Evolutionary conservation across 768 basidiomycete genomes (phyloP), one percentile per base, ranked within the genome.

Genomic region (Mycena olivaceomarginata): DNA sequence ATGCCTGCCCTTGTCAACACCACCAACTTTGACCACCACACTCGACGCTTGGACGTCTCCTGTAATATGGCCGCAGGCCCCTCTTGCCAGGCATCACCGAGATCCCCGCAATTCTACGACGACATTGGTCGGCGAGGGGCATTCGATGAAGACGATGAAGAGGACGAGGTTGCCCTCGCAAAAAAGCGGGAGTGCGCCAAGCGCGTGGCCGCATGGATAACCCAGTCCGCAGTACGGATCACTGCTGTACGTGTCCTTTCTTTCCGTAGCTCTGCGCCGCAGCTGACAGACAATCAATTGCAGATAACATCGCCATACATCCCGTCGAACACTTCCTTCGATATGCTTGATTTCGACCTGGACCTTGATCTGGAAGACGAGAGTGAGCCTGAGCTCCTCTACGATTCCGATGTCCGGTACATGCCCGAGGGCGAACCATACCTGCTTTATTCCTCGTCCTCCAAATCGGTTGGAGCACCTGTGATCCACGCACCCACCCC

Each of bases 141-240:
- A 2, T 70, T 45, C 39, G 76, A 73, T 12, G 78, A 74, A 7
- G 72, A 74, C 16, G 70, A 64, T 4, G 71, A 72, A 46, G 57
- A 74, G 48, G 48, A 51, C 43, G 77, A 78, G 46, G 25, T 43
- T 10, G 60, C 62, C 40, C 70, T 72, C 48, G 78, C 75, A 15
- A 77, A 77, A 69, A 69, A 77, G 78, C 72, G 72, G 62, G 78
- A 79, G 45, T 72, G 74, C 72, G 78, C 72, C 12, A 25, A 46
- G 13, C 67, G 78, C n/a, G 78, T 79, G 8, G 75, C 78, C 10
- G 78, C 75, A 20, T 79, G 78, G 78, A 77, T 79, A 46, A 78
- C 40, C 40, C 78, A 79, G 69, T 77, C 78, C 65, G 78, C 78
- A 62, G 75, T 76, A 22, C 75, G 73, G 57, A 78, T 67, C 57